phyloP scores from a whole-genome alignment of 2,329 filamentous ascomycete species.

The Nemania sp. region DNA sequence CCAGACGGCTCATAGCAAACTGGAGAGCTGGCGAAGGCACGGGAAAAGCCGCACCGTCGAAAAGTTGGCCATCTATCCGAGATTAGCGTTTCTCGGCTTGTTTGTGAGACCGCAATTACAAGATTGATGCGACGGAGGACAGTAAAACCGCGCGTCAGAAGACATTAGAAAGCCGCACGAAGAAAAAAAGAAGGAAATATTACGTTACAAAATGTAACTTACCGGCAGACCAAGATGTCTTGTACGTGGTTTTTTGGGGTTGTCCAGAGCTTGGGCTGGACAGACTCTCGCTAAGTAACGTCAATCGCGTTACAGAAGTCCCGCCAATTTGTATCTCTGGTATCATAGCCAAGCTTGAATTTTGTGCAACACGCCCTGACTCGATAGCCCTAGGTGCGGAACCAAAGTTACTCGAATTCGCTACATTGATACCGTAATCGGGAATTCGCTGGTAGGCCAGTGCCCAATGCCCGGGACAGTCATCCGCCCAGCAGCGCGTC shows the following conservation, averaged over 20 bases:
- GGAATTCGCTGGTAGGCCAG: constrained; percentile 45
- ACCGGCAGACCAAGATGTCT: constrained; percentile 8
- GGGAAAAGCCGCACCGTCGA: not conserved
- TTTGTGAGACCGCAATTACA: not conserved
- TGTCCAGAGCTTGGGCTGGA: constrained; percentile 36
- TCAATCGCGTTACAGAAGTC: constrained; percentile 30
- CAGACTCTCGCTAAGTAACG: constrained; percentile 37
- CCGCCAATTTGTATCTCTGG: constrained; percentile 32
- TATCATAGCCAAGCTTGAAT: constrained; percentile 44
- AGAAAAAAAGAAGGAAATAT: not conserved
- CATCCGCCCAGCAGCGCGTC: constrained; percentile 39
- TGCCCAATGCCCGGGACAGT: constrained; percentile 38
- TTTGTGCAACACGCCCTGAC: constrained; percentile 36
- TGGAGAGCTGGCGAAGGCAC: constrained; percentile 13
- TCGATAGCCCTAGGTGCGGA: constrained; percentile 40
- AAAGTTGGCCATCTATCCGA: constrained; percentile 2
- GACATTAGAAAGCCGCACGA: not conserved
- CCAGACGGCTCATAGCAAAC: constrained; percentile 18
- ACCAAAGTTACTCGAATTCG: constrained; percentile 42
- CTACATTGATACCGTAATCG: constrained; percentile 44
- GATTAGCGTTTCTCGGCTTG: not conserved
- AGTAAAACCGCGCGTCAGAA: no score
- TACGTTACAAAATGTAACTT: not conserved
- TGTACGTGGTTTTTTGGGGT: constrained; percentile 27
- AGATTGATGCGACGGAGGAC: not conserved